Conservation (phyloP, 306 rosid species). For the Crotalaria pallida region DNA sequence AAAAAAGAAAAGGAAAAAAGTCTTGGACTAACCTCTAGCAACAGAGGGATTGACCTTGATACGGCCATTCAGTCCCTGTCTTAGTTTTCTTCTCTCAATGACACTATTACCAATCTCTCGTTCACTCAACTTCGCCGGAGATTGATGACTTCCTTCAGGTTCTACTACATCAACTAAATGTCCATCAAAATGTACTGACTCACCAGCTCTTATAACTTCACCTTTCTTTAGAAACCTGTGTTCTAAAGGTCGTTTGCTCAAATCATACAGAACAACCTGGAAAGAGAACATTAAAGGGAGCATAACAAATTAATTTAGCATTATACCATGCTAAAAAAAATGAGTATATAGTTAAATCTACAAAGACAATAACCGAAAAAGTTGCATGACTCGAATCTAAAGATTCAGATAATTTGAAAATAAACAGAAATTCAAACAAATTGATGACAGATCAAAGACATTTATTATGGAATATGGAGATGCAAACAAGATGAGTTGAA, state of each 20-base stretch:
- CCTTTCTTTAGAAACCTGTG: conserved; percentile 56
- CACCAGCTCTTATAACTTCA: conserved; percentile 52
- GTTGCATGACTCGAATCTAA: not conserved
- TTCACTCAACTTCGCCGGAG: conserved; percentile 25
- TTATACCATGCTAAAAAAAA: not conserved
- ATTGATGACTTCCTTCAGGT: conserved; percentile 39
- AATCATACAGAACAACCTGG: conserved; percentile 64
- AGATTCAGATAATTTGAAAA: not conserved
- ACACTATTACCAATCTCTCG: conserved; percentile 14
- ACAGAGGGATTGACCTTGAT: conserved; percentile 23
- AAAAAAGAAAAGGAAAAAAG: too few relatives aligned
- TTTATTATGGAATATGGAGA: not conserved
- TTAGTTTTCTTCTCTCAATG: conserved; percentile 28
- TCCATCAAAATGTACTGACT: conserved; percentile 45
- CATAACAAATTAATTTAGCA: not conserved
- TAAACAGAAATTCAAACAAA: conserved; percentile 17
- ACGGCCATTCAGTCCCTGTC: conserved; percentile 24
- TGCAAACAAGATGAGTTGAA: not conserved
- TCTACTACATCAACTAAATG: conserved; percentile 71
- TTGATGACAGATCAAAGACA: not conserved
- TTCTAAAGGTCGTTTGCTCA: conserved; percentile 43
- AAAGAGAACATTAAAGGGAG: conserved; percentile 11
- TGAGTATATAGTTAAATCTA: not conserved
- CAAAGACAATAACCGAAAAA: not conserved
- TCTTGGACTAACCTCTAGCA: conserved; percentile 45